A percentile compares a stretch with the other conserved stretches of the same genome.
phyloP scores from a whole-genome alignment of 73 alveolate species.

The Blepharisma japonicum region DNA sequence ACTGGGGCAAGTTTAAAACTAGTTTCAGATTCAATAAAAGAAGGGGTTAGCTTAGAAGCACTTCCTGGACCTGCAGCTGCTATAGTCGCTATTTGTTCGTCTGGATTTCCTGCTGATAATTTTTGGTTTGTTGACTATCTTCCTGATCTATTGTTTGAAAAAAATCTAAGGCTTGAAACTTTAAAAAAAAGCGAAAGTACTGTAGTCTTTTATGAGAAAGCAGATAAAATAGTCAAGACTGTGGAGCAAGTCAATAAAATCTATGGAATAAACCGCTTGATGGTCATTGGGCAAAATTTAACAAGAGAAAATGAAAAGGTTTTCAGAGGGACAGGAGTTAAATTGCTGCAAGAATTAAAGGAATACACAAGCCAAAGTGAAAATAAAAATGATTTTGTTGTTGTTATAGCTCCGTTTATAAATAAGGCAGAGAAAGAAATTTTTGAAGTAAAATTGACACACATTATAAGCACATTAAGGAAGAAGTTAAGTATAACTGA shows the following conservation, averaged over 20 bases:
- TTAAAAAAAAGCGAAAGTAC: conserved; percentile 44
- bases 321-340: conserved; percentile 37
- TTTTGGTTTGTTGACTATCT: conserved; percentile 69
- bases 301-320: conserved; percentile 71
- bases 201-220: conserved; percentile 57
- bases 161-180: conserved; percentile 36
- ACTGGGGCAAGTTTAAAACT: conserved; percentile 80
- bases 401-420: conserved; percentile 64
- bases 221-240: conserved; percentile 46
- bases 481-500: no score
- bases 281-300: conserved; percentile 63
- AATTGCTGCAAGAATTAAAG: conserved; percentile 30
- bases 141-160: conserved; percentile 46
- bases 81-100: conserved; percentile 60
- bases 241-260: conserved; percentile 37
- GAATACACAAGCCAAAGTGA: conserved; percentile 31
- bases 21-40: conserved; percentile 53
- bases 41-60: conserved; percentile 67
- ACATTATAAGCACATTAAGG: no score
- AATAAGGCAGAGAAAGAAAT: conserved; percentile 18
- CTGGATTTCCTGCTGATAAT: conserved; percentile 77
- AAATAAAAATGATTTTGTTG: conserved; percentile 71
- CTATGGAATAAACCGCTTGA: conserved; percentile 61
- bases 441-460: not conserved
- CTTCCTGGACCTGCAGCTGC: conserved; percentile 89